phyloP scores from a whole-genome alignment of 352 stramenopile species.

The Phytophthora pseudosyringae region DNA sequence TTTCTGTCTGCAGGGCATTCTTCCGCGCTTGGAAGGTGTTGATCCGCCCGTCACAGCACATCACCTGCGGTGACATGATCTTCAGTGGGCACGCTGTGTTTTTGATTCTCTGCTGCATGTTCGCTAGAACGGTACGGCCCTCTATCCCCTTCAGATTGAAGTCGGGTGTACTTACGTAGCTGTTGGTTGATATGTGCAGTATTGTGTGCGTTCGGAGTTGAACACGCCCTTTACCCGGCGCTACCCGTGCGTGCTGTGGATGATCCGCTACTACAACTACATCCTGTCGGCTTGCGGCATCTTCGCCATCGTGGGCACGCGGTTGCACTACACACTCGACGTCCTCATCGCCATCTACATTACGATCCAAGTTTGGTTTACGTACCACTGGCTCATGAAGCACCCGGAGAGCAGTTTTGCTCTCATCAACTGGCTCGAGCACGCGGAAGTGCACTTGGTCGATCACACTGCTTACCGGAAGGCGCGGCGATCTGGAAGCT shows the following conservation, averaged over 20 bases:
- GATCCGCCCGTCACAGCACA: constrained; percentile 83
- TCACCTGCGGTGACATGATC: constrained; percentile 91
- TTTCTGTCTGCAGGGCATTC: constrained; percentile 59
- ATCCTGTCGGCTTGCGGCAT: constrained; percentile 60
- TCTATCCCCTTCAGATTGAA: background rate
- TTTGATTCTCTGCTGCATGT: constrained; percentile 84
- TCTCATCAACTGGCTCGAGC: constrained; percentile 83
- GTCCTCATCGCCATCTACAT: constrained; percentile 90
- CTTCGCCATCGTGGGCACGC: constrained; percentile 88
- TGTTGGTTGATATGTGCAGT: constrained; percentile 46
- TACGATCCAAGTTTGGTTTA: constrained; percentile 84
- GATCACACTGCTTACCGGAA: constrained; percentile 83
- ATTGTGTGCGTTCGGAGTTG: constrained; percentile 78
- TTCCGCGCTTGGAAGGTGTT: constrained; percentile 84
- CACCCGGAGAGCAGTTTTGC: constrained; percentile 67
- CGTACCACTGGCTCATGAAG: constrained; percentile 82
- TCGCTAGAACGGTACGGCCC: constrained; percentile 70
- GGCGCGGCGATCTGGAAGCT: constrained; percentile 63
- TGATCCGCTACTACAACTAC: constrained; percentile 86
- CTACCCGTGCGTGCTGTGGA: constrained; percentile 75
- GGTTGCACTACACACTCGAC: constrained; percentile 88
- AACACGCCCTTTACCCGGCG: constrained; percentile 88
- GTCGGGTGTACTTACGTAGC: constrained; percentile 5
- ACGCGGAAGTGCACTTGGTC: constrained; percentile 82
- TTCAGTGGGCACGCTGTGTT: constrained; percentile 90